Conservation (phyloP, 257 asterid genomes). For the Plantago elongata region DNA sequence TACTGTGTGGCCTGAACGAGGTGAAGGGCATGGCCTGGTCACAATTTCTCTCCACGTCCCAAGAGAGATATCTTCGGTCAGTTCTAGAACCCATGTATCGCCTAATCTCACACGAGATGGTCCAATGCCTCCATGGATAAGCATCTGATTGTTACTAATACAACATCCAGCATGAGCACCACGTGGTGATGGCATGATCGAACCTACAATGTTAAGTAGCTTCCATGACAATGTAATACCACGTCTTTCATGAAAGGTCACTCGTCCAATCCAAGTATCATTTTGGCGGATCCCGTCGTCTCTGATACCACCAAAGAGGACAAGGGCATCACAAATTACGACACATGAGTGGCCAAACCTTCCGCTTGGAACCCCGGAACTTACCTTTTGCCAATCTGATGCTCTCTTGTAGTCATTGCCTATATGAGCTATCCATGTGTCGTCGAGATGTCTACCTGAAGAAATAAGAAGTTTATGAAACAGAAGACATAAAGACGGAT, state of each 20-base stretch:
- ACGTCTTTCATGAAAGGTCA: conserved; percentile 32
- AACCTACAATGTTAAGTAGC: conserved; percentile 46
- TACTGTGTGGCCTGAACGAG: conserved; percentile 87
- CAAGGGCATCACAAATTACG: conserved; percentile 42
- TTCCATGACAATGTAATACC: conserved; percentile 63
- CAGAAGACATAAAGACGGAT: background rate
- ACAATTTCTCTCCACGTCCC: conserved; percentile 67
- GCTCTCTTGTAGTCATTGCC: conserved; percentile 41
- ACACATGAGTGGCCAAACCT: conserved; percentile 88
- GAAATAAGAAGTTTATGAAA: background rate
- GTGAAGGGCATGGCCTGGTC: conserved; percentile 53
- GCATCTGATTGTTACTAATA: conserved; percentile 49
- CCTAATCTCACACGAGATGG: conserved; percentile 51
- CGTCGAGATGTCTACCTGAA: conserved; percentile 86
- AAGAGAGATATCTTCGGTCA: conserved; percentile 47
- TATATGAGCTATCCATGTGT: conserved; percentile 76
- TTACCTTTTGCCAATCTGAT: conserved; percentile 63
- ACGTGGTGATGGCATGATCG: conserved; percentile 60
- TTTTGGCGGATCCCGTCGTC: conserved; percentile 68
- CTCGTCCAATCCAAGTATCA: conserved; percentile 71
- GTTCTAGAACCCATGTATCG: conserved; percentile 71
- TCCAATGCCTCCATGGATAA: conserved; percentile 88
- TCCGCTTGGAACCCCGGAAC: conserved; percentile 71
- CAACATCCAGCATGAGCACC: conserved; percentile 92
- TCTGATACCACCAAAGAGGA: conserved; percentile 89